Percentiles rank a stretch among this genome's conserved stretches.
Evolutionary conservation across 352 stramenopile genomes (phyloP).

Genomic region (Globisporangium canariense): DNA sequence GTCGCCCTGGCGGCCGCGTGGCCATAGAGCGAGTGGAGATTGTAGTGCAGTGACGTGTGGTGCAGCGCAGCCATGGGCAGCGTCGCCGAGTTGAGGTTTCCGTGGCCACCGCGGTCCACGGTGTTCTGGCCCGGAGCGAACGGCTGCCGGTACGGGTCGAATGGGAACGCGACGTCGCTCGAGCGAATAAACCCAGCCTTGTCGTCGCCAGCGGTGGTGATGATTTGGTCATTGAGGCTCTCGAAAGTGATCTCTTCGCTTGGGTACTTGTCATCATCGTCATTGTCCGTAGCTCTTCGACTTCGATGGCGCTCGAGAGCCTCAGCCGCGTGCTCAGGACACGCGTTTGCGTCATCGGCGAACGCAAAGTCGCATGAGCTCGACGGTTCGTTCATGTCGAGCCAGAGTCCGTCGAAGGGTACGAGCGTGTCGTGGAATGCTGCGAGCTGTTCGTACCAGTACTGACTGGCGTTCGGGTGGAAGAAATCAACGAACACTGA

Average conservation of each 20-base stretch:
- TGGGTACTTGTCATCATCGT: background rate
- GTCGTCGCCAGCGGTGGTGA: background rate
- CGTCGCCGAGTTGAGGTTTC: slow-evolving; percentile 77
- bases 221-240: background rate
- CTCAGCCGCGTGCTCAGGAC: slow-evolving; percentile 5
- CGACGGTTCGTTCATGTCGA: slow-evolving; percentile 81
- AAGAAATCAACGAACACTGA: slow-evolving; percentile 85
- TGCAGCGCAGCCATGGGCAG: slow-evolving; percentile 74
- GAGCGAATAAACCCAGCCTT: slow-evolving; percentile 56
- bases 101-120: slow-evolving; percentile 31
- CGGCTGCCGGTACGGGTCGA: slow-evolving; percentile 78
- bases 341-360: slow-evolving; percentile 35
- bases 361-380: slow-evolving; percentile 58
- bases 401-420: slow-evolving; percentile 80
- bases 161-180: slow-evolving; percentile 65
- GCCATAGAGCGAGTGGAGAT: slow-evolving; percentile 84
- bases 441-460: slow-evolving; percentile 64
- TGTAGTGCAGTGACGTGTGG: slow-evolving; percentile 75
- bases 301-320: background rate
- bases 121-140: slow-evolving; percentile 64
- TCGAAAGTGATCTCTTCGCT: slow-evolving; percentile 1
- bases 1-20: slow-evolving; percentile 59
- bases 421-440: slow-evolving; percentile 58
- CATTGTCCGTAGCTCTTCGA: too few relatives aligned
- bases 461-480: slow-evolving; percentile 63